Evolutionary conservation across 2,329 filamentous ascomycete species (phyloP).

Genomic region (Stagonosporopsis cucurbitacearum): DNA sequence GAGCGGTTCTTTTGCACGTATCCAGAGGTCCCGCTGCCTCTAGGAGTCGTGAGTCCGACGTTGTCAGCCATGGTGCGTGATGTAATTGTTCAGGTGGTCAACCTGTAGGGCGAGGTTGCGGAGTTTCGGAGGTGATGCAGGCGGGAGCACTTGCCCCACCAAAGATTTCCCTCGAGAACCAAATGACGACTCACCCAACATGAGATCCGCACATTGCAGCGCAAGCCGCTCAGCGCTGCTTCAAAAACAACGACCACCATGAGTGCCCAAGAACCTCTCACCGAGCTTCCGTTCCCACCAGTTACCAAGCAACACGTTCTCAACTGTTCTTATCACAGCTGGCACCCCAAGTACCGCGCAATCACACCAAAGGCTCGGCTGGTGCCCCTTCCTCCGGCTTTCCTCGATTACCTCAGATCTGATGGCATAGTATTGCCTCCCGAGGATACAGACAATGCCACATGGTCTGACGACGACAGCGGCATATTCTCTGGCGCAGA

Average conservation of each 20-base stretch:
- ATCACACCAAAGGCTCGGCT: slow-evolving; percentile 86
- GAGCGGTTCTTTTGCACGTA: slow-evolving; percentile 97
- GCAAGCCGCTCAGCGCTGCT: neutral
- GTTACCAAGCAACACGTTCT: slow-evolving; percentile 86
- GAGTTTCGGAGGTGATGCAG: slow-evolving; percentile 33
- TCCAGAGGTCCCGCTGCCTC: slow-evolving; percentile 93
- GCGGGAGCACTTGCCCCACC: slow-evolving; percentile 33
- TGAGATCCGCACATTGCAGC: slow-evolving; percentile 26
- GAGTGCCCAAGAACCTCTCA: slow-evolving; percentile 30
- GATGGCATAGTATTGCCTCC: slow-evolving; percentile 90
- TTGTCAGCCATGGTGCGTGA: slow-evolving; percentile 81
- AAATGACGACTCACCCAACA: slow-evolving; percentile 34
- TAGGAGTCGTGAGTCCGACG: slow-evolving; percentile 91
- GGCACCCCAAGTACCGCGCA: slow-evolving; percentile 84
- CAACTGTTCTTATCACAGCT: slow-evolving; percentile 91
- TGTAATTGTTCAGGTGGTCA: slow-evolving; percentile 1
- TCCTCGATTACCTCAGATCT: slow-evolving; percentile 85
- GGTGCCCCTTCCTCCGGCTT: slow-evolving; percentile 75
- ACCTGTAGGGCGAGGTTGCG: slow-evolving; percentile 12
- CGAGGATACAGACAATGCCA: slow-evolving; percentile 59
- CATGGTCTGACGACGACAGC: slow-evolving; percentile 59
- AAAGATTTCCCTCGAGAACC: slow-evolving; percentile 29
- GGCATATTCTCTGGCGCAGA: slow-evolving; percentile 58
- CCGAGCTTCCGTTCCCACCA: slow-evolving; percentile 74
- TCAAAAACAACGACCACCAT: slow-evolving; percentile 25